These are phyloP conservation scores for Globisporangium rhizosaccharum DNA, from an alignment of 352 stramenopile species.

Conservation along the genomic window DNA sequence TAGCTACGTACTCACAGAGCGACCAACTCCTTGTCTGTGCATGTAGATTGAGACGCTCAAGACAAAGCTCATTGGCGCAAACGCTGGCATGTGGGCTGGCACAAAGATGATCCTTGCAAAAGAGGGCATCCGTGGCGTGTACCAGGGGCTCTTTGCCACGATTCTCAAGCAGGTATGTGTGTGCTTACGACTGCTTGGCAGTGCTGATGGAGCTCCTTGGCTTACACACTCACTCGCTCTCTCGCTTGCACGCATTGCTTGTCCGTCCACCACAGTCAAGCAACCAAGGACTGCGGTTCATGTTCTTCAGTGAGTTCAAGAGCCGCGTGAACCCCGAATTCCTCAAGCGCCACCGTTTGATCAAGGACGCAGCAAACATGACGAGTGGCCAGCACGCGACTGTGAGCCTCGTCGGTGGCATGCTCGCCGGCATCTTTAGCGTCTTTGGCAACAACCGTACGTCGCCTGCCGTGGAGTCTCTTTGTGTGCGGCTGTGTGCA, in stretches of 20 bases:
- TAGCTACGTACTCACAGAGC: not conserved
- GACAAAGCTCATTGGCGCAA: conserved; percentile 96
- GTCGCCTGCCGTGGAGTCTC: conserved; percentile 11
- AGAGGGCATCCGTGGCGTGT: conserved; percentile 90
- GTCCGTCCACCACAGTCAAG: conserved; percentile 46
- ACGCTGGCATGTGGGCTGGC: conserved; percentile 88
- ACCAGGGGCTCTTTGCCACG: conserved; percentile 91
- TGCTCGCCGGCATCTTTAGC: conserved; percentile 95
- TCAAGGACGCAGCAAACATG: conserved; percentile 76
- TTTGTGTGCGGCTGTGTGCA: not conserved
- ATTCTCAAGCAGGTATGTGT: conserved; percentile 89
- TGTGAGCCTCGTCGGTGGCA: conserved; percentile 92
- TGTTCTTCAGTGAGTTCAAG: conserved; percentile 97
- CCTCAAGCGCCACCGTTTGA: conserved; percentile 38
- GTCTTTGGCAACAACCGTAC: conserved; percentile 95
- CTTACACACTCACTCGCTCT: not conserved
- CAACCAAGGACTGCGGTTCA: conserved; percentile 95
- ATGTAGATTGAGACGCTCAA: conserved; percentile 93
- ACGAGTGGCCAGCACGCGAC: conserved; percentile 61
- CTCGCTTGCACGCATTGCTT: conserved; percentile 6
- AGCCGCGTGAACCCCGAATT: conserved; percentile 48
- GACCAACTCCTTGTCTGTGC: not conserved
- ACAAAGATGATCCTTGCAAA: conserved; percentile 90
- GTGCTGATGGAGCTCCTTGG: not conserved
- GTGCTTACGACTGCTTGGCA: not conserved